phyloP scores from a whole-genome alignment of 345 rosid species.

The Lepidium aucheri region DNA sequence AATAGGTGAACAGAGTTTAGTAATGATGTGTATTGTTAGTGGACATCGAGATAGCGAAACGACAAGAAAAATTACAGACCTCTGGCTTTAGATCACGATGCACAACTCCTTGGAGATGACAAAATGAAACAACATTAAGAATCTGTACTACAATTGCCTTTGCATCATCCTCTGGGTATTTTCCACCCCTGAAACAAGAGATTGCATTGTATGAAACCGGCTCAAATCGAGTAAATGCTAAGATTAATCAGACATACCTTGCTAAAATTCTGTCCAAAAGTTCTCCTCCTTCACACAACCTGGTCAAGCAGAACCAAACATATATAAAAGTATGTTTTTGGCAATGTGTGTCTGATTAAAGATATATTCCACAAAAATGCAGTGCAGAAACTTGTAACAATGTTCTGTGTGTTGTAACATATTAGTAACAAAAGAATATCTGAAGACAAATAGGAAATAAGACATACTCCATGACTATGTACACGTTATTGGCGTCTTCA shows the following conservation, averaged over 20 bases:
- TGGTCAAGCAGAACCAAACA: conserved; percentile 25
- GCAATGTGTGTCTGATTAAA: background rate
- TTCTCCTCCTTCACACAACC: conserved; percentile 85
- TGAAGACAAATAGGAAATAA: conserved; percentile 20
- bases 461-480: conserved; percentile 92
- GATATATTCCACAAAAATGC: background rate
- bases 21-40: too few species aligned
- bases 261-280: conserved; percentile 82
- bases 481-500: conserved; percentile 77
- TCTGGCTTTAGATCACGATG: too few species aligned
- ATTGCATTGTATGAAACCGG: background rate
- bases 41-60: too few species aligned
- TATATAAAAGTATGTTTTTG: background rate
- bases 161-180: too few species aligned
- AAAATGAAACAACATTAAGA: too few species aligned
- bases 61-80: too few species aligned
- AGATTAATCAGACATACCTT: conserved; percentile 31
- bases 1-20: too few species aligned
- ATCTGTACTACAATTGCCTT: too few species aligned
- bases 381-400: too few species aligned
- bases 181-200: background rate
- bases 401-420: too few species aligned
- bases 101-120: too few species aligned
- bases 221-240: too few species aligned
- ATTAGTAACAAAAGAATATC: background rate